Evolutionary conservation across 2,329 filamentous ascomycete genomes (phyloP), one percentile per base, ranked within the genome.

Genomic region (Septoria linicola): DNA sequence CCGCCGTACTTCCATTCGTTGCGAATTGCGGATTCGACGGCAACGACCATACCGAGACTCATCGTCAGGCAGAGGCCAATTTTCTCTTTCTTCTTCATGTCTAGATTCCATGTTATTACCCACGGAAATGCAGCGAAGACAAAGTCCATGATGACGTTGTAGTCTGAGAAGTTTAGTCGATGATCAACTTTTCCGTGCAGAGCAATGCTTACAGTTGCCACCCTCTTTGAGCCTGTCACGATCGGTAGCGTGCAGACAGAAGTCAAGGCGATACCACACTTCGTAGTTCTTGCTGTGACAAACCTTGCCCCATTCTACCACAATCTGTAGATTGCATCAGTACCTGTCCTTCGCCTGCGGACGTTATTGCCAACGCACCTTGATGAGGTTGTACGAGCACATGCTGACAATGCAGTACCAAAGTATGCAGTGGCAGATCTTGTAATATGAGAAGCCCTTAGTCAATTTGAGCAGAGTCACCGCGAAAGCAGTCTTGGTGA

Each of bases 81-180:
- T 64, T 79, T 80, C 53, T 80, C 77, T 0, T 67, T 67, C 20
- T 62, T 69, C 21, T 71, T 68, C 71, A 80, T 78, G 48, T 76
- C 73, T 37, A 80, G 55, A 2, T 68, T 69, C 63, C 73, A 75
- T 1, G 74, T 76, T 16, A 80, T 72, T 17, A 76, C 58, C 76
- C 76, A 79, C 2, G 77, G 77, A 44, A 79, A 76, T 7, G 66
- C 49, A 0, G 77, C 76, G 57, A 80, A 74, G 0, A 76, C 57
- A 34, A 80, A 77, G 52, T 80, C 77, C 73, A 78, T 79, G 21
- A 79, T 66, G 49, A 79, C 75, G 60, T 79, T 79, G 62, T 77
- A 78, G 4, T 76, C 75, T 78, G 53, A 1, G 4, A 8, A 31
- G 10, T 10, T 27, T 10, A 27, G 23, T 27, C 23, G 10, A 10